Conservation (phyloP, 495 filamentous ascomycete genomes). For the Darksidea phi region DNA sequence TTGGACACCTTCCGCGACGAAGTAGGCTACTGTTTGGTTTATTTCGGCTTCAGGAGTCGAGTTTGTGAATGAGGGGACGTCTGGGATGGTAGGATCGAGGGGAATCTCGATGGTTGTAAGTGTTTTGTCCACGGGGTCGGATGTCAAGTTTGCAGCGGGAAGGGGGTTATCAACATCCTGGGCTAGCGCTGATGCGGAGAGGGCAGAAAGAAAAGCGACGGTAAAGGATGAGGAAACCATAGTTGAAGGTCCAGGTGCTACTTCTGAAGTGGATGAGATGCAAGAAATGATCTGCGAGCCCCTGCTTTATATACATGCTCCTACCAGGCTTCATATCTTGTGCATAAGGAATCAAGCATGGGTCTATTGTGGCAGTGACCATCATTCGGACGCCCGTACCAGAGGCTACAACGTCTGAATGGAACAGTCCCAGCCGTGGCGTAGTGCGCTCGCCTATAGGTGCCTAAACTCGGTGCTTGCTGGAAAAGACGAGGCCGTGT, state of each 20-base stretch:
- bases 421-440: not conserved
- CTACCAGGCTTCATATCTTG: not conserved
- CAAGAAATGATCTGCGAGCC: not conserved
- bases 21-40: conserved; percentile 4
- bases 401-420: not conserved
- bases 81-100: conserved; percentile 1
- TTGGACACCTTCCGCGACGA: conserved; percentile 9
- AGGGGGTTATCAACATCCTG: not conserved
- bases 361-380: too few species aligned
- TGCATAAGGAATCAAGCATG: not conserved
- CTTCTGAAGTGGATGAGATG: not conserved
- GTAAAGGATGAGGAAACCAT: conserved; percentile 1
- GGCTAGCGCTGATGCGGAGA: not conserved
- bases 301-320: not conserved
- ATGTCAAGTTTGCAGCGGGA: not conserved
- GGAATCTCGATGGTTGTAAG: conserved; percentile 6
- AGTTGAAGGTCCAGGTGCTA: not conserved
- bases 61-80: conserved; percentile 4
- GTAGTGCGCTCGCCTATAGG: not conserved
- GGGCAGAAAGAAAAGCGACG: not conserved
- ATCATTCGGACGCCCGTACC: too few species aligned
- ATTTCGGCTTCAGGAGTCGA: conserved; percentile 2
- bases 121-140: not conserved
- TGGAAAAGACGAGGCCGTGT: not conserved
- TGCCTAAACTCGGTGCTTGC: not conserved